Conservation (phyloP, 2,329 filamentous ascomycete genomes). For the Ascomycota sp. region DNA sequence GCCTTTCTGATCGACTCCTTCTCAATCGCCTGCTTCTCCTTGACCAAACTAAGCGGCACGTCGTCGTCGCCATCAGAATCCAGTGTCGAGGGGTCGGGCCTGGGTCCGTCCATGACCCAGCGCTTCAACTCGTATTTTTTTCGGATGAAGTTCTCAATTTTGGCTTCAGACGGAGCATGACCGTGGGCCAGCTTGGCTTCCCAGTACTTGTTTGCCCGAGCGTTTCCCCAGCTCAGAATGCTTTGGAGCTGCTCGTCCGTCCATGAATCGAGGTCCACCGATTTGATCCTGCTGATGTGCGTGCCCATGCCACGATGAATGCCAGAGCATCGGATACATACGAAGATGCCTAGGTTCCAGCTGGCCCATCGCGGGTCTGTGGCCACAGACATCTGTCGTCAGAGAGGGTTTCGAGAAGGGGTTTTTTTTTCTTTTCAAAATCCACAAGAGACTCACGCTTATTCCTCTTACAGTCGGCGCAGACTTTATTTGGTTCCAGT, state of each 20-base stretch:
- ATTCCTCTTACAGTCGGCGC: slow-evolving; percentile 96
- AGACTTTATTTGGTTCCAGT: slow-evolving; percentile 86
- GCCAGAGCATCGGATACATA: slow-evolving; percentile 96
- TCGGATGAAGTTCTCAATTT: slow-evolving; percentile 98
- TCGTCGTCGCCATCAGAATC: slow-evolving; percentile 77
- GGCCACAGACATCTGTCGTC: not conserved
- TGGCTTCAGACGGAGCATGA: slow-evolving; percentile 84
- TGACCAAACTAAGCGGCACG: slow-evolving; percentile 40
- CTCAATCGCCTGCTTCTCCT: slow-evolving; percentile 45
- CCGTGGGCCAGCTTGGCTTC: slow-evolving; percentile 81
- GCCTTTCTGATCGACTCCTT: slow-evolving; percentile 41
- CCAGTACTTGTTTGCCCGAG: slow-evolving; percentile 96
- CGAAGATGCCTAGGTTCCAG: slow-evolving; percentile 93
- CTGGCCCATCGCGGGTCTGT: slow-evolving; percentile 94
- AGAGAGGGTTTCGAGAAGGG: not conserved
- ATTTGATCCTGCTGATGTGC: slow-evolving; percentile 95
- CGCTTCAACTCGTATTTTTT: slow-evolving; percentile 98
- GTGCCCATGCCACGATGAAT: slow-evolving; percentile 98
- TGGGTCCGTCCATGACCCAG: slow-evolving; percentile 96
- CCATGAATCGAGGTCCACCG: slow-evolving; percentile 93
- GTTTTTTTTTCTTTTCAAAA: not conserved
- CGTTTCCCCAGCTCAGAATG: slow-evolving; percentile 88
- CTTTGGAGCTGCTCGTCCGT: slow-evolving; percentile 95
- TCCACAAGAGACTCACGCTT: slow-evolving; percentile 46
- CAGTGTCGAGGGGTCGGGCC: slow-evolving; percentile 78